phyloP scores from a whole-genome alignment of 148 eudicot species.

The Talinum fruticosum region DNA sequence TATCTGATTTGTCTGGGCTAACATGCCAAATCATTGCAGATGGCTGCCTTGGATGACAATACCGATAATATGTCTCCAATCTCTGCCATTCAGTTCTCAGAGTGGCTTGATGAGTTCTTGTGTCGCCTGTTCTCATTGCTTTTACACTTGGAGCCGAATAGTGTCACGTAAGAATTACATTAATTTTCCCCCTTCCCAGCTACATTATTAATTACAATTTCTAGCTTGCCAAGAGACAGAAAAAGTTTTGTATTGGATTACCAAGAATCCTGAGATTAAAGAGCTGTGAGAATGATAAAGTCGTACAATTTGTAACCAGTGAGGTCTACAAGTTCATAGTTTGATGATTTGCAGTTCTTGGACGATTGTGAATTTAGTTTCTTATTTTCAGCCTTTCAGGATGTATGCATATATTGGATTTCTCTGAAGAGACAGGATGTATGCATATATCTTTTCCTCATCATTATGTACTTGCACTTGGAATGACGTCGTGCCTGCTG shows the following conservation, averaged over 20 bases:
- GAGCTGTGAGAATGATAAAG: background rate
- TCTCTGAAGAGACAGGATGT: background rate
- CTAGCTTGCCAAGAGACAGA: background rate
- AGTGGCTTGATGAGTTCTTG: slow-evolving; percentile 98
- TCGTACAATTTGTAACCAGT: slow-evolving; percentile 2
- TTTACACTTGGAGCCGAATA: slow-evolving; percentile 90
- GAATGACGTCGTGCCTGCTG: slow-evolving; percentile 15
- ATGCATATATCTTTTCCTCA: background rate
- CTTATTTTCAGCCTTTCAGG: too few species aligned
- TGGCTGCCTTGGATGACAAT: slow-evolving; percentile 69
- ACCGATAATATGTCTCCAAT: slow-evolving; percentile 43
- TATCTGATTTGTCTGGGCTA: slow-evolving; percentile 10
- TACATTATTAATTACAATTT: background rate
- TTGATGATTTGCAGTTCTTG: slow-evolving; percentile 6
- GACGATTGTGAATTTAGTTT: background rate
- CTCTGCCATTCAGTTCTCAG: slow-evolving; percentile 68
- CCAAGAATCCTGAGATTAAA: background rate
- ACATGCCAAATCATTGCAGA: slow-evolving; percentile 43
- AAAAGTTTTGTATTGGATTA: background rate
- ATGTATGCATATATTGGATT: too few species aligned
- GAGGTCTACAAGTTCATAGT: background rate
- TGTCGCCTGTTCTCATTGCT: slow-evolving; percentile 88
- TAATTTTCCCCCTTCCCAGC: background rate
- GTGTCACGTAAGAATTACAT: slow-evolving; percentile 62
- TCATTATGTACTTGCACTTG: background rate